Percentiles rank a stretch among this genome's conserved stretches.
Evolutionary conservation across 1,139 yeast genomes (phyloP).

Genomic region (Blastobotrys persicus): DNA sequence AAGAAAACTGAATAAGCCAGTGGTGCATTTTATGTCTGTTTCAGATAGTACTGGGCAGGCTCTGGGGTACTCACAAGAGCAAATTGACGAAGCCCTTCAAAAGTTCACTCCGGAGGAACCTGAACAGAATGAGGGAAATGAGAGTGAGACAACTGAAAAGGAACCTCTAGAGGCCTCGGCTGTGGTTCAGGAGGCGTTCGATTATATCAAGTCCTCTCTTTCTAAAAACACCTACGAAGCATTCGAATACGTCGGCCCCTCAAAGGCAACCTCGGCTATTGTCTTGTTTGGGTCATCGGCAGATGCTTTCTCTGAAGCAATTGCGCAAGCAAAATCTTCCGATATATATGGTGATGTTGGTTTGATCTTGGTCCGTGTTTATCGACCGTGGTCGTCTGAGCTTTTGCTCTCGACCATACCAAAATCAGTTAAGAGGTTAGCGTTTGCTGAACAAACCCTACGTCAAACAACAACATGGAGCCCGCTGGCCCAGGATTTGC

Average conservation of each 20-base stretch:
- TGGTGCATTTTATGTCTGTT: constrained; percentile 58
- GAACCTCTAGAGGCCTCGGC: constrained; percentile 30
- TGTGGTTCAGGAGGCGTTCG: constrained; percentile 30
- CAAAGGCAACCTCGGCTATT: constrained; percentile 49
- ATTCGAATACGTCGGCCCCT: constrained; percentile 45
- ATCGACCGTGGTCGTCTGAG: constrained; percentile 66
- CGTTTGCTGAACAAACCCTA: constrained; percentile 61
- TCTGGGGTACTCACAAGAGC: constrained; percentile 9
- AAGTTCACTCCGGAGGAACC: constrained; percentile 10
- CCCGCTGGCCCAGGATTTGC: constrained; percentile 73
- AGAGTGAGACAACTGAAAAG: constrained; percentile 26
- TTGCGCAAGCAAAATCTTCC: constrained; percentile 24
- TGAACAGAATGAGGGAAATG: constrained; percentile 15
- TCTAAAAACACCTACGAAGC: constrained; percentile 27
- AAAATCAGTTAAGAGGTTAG: constrained; percentile 52
- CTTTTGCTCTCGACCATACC: constrained; percentile 56
- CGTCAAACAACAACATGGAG: constrained; percentile 52
- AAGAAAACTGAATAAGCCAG: constrained; percentile 48
- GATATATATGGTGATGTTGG: constrained; percentile 45
- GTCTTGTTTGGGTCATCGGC: constrained; percentile 61
- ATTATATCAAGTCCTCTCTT: constrained; percentile 23
- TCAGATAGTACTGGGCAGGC: neutral
- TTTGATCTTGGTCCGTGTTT: constrained; percentile 57
- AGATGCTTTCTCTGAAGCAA: constrained; percentile 47
- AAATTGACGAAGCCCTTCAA: neutral